These are phyloP conservation scores for Vitis cinerea DNA, from an alignment of 164 flowering plant species.

Conservation along the genomic window DNA sequence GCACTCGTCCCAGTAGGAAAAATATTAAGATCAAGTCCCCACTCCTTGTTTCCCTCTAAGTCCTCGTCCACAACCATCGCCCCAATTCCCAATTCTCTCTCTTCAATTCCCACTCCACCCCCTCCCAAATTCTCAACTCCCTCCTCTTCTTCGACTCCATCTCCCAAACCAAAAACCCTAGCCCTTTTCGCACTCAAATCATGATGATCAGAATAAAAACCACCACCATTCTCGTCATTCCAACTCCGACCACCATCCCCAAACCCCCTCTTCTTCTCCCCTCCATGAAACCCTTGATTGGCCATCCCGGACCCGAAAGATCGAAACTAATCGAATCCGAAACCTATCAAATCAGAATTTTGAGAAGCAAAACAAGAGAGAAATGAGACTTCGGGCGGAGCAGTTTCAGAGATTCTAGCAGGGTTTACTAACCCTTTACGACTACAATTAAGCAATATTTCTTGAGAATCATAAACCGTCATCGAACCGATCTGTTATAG, in stretches of 20 bases:
- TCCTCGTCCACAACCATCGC: background rate
- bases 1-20: background rate
- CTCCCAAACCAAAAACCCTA: background rate
- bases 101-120: background rate
- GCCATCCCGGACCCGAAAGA: too few relatives aligned
- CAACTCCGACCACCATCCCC: background rate
- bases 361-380: too few relatives aligned
- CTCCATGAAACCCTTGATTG: too few relatives aligned
- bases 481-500: too few relatives aligned
- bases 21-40: background rate
- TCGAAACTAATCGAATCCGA: too few relatives aligned
- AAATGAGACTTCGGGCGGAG: too few relatives aligned
- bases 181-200: background rate
- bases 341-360: too few relatives aligned
- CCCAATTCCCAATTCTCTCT: background rate
- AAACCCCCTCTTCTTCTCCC: background rate
- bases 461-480: too few relatives aligned
- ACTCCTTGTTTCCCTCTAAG: background rate
- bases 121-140: background rate
- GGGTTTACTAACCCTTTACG: too few relatives aligned
- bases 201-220: background rate
- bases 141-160: background rate
- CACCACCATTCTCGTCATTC: background rate
- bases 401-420: too few relatives aligned
- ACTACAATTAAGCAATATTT: too few relatives aligned